Evolutionary conservation across 1,284 basidiomycete species (phyloP), one percentile per base, ranked within the genome.

Genomic region (Moesziomyces parantarcticus): DNA sequence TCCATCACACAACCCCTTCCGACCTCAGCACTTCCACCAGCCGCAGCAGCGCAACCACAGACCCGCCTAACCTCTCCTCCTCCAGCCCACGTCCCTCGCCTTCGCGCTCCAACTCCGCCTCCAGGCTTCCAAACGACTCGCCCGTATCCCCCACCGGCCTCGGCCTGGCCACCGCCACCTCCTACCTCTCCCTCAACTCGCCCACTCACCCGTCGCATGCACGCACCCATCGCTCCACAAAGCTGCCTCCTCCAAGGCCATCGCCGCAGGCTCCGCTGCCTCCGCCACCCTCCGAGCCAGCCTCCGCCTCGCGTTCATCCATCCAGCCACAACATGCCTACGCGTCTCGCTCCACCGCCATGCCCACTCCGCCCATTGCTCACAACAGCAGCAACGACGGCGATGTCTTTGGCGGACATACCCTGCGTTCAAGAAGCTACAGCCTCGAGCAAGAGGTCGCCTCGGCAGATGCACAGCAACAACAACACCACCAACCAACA

Each of bases 241-340:
- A 57, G 50, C 52, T 75, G 39, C 73, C 73, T 8, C 73, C 73
- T 10, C 68, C 65, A 21, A 43, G 65, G n/a, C 73, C 73, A 6
- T 58, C 63, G 3, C 73, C 73, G 1, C 70, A 59, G 25, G 58
- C 68, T 4, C 73, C 73, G 5, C 54, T 75, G 18, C 73, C 73
- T 43, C 73, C 69, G 7, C 73, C 68, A 16, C 64, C 72, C 21
- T 57, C 72, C 18, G 23, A 53, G 20, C n/a, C n/a, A n/a, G 58
- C 58, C 43, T 56, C 66, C 1, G 52, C 66, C 5, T 32, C 45
- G 13, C 22, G n/a, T n/a, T 18, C 45, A 6, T 34, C 42, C 11
- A 42, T 10, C 21, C 50, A 20, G 14, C 26, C 20, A 10, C 50
- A 20, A 10, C 50, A 20, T 18, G 10, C 26, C 26, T 36, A 36